A percentile compares a stretch with the other conserved stretches of the same genome.
Evolutionary conservation across 495 filamentous ascomycete genomes (phyloP).

Genomic region (Friedmanniomyces simplex): DNA sequence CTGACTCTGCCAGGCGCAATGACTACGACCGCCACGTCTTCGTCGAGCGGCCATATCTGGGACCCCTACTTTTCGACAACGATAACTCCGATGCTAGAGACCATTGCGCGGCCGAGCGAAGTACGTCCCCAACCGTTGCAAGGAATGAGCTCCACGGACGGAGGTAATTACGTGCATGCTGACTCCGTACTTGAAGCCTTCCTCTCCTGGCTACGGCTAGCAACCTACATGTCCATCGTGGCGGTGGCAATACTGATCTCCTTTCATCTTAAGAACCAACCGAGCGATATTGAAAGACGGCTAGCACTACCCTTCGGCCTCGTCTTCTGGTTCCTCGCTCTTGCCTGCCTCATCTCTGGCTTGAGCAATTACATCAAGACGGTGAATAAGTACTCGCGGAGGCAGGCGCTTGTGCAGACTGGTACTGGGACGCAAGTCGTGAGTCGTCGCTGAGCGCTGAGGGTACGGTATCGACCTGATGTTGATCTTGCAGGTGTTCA

Average conservation of each 20-base stretch:
- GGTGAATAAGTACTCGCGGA: conserved; percentile 69
- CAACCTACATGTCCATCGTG: conserved; percentile 84
- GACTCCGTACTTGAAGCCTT: conserved; percentile 45
- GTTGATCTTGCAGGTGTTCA: conserved; percentile 46
- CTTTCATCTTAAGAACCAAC: conserved; percentile 73
- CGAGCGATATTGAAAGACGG: conserved; percentile 56
- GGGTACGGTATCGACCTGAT: conserved; percentile 1
- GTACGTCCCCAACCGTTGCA: conserved; percentile 32
- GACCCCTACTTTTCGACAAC: conserved; percentile 83
- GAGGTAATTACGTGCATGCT: no score
- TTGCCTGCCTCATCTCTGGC: conserved; percentile 65
- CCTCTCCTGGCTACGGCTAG: conserved; percentile 86
- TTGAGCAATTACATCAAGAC: conserved; percentile 81
- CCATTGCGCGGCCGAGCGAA: conserved; percentile 69
- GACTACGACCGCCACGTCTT: conserved; percentile 41
- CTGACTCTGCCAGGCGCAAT: conserved; percentile 26
- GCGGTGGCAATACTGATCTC: conserved; percentile 81
- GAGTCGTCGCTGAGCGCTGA: conserved; percentile 24
- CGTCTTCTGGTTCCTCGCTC: conserved; percentile 74
- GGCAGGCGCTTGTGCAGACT: conserved; percentile 76
- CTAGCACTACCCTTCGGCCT: conserved; percentile 77
- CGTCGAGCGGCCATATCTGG: conserved; percentile 58
- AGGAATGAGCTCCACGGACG: no score
- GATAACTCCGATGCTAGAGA: conserved; percentile 76
- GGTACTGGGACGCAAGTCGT: conserved; percentile 88